These are phyloP conservation scores for Calvatia gigantea DNA, from an alignment of 768 basidiomycete species.

Conservation along the genomic window DNA sequence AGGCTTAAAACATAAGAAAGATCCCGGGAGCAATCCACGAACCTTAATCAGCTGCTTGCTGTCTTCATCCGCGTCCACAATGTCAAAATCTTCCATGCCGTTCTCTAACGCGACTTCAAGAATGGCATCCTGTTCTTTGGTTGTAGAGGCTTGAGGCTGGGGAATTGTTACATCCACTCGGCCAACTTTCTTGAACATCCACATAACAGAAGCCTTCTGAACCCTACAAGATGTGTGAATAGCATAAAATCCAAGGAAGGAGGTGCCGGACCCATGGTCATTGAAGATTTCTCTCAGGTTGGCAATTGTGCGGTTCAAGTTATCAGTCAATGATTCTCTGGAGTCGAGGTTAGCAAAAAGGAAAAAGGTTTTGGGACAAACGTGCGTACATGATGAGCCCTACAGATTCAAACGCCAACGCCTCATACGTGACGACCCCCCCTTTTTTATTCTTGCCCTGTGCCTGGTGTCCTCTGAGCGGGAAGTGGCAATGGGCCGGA, in stretches of 20 bases:
- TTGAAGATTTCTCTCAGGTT: slow-evolving; percentile 51
- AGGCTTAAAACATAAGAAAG: slow-evolving; percentile 8
- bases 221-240: slow-evolving; percentile 35
- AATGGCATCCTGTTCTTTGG: slow-evolving; percentile 27
- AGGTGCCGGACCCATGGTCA: slow-evolving; percentile 39
- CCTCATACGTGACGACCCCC: slow-evolving; percentile 55
- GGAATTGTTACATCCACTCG: slow-evolving; percentile 39
- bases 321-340: slow-evolving; percentile 47
- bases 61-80: slow-evolving; percentile 24
- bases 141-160: slow-evolving; percentile 28
- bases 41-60: slow-evolving; percentile 24
- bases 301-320: slow-evolving; percentile 58
- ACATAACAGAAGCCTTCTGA: slow-evolving; percentile 59
- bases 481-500: background rate
- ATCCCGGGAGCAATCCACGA: background rate
- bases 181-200: slow-evolving; percentile 59
- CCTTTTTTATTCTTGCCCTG: slow-evolving; percentile 50
- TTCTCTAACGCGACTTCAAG: slow-evolving; percentile 38
- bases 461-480: slow-evolving; percentile 5
- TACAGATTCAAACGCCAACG: slow-evolving; percentile 52
- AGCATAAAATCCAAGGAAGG: background rate
- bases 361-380: background rate
- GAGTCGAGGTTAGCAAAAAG: background rate
- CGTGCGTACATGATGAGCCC: slow-evolving; percentile 59
- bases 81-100: slow-evolving; percentile 44